Base-by-base conservation (phyloP, 176 grass and related monocot genomes). In the Eragrostis nindensis region DNA sequence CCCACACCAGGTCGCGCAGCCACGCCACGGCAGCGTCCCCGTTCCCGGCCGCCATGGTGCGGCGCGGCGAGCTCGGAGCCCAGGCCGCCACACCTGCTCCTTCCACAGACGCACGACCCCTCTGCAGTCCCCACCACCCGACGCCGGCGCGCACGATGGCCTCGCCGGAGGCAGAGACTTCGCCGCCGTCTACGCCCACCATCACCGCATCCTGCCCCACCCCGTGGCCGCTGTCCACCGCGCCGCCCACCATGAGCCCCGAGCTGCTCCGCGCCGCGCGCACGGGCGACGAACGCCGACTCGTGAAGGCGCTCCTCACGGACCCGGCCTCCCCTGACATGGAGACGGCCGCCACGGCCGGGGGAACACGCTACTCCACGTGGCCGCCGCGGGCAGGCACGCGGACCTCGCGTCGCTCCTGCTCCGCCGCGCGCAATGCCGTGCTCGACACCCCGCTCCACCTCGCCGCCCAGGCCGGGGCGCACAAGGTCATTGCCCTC, bases 361-460 rank as follows among this genome's bases (percentile, higher is more conserved):
- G 87, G 87, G 82, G 0, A 85, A 89, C 87, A 89, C 82, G 6
- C 82, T 89, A 64, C 77, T 85, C 38, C 87, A 89, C 87, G 77
- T 89, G 64, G 71, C 82, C 1, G 54, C 71, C 4, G 29, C 55
- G 1, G 26, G 64, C 5, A 82, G 77, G 36, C 87, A 89, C 64
- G 64, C 25, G 15, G 54, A 60, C 3, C 77, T 89, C 71, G 77
- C 71, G 36, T 50, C 63, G 36, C 55, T 89, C 38, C 77, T 89
- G 15, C 87, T 85, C 55, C 87, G 62, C 55, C 49, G 52, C 66
- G 17, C 60, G 71, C 67, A 91, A 91, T 85, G 77, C 81, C 65
- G 81, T 66, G 8, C 82, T 84, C 45, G 89, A 91, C 81, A 85
- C 89, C 30, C 85, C 89, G 50, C 77, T 91, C 80, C 89, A 91